A percentile compares a stretch with the other conserved stretches of the same genome.
Evolutionary conservation across 176 grass and related monocot species (phyloP).

Genomic region (Avena sativa): DNA sequence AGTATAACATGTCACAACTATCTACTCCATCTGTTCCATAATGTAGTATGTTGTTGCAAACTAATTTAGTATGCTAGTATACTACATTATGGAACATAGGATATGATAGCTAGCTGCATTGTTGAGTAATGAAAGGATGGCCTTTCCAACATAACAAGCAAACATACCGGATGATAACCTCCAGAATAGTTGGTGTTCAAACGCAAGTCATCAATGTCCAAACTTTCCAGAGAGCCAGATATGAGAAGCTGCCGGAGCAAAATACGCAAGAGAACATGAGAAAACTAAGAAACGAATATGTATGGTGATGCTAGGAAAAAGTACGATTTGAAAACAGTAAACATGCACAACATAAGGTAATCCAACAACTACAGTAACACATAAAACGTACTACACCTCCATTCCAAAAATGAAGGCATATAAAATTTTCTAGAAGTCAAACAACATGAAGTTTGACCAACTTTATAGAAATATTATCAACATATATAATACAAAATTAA

Average conservation of each 20-base stretch:
- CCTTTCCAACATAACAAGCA: constrained; percentile 22
- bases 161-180: constrained; percentile 85
- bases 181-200: constrained; percentile 85
- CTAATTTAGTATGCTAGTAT: too few species aligned
- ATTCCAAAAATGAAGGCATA: too few species aligned
- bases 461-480: too few species aligned
- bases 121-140: constrained; percentile 24
- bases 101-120: constrained; percentile 29
- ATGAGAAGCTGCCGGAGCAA: constrained; percentile 78
- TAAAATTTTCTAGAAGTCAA: too few species aligned
- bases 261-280: constrained; percentile 30
- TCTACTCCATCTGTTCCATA: background rate
- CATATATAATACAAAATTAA: too few species aligned
- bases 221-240: constrained; percentile 95
- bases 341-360: constrained; percentile 3
- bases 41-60: too few species aligned
- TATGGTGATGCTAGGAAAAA: constrained; percentile 24
- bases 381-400: constrained; percentile 8
- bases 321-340: background rate
- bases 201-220: constrained; percentile 93
- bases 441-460: too few species aligned
- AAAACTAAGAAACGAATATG: constrained; percentile 25
- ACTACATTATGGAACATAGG: too few species aligned
- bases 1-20: constrained; percentile 4
- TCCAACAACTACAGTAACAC: constrained; percentile 19